Percentiles rank a stretch among this genome's conserved stretches.
Conservation (phyloP, 495 filamentous ascomycete genomes). For the Hypoxylon lenormandii region DNA sequence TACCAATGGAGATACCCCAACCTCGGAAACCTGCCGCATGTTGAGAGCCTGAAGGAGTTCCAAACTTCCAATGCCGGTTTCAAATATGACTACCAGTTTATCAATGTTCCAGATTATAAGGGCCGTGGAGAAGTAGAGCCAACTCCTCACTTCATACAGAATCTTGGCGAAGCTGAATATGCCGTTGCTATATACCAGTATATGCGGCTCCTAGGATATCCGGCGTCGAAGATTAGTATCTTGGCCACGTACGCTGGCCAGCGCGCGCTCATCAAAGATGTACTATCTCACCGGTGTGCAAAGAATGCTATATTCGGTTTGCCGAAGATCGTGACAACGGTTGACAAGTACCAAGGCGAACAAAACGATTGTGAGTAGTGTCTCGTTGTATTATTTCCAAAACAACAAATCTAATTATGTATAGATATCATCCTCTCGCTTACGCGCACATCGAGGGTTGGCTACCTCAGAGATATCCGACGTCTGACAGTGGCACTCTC, state of each 20-base stretch:
- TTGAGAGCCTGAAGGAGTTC: slow-evolving; percentile 76
- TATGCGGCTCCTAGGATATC: slow-evolving; percentile 96
- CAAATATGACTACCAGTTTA: slow-evolving; percentile 94
- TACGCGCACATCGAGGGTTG: slow-evolving; percentile 86
- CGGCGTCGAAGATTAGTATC: slow-evolving; percentile 89
- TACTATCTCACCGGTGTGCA: slow-evolving; percentile 84
- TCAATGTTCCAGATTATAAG: slow-evolving; percentile 95
- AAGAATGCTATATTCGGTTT: slow-evolving; percentile 88
- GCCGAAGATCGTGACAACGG: slow-evolving; percentile 89
- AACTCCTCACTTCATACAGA: slow-evolving; percentile 96
- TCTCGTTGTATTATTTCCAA: neutral
- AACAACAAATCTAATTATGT: slow-evolving; percentile 42
- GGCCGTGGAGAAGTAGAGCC: slow-evolving; percentile 88
- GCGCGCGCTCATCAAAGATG: slow-evolving; percentile 87
- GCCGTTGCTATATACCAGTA: slow-evolving; percentile 95
- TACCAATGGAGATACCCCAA: slow-evolving; percentile 93
- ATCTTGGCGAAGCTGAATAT: slow-evolving; percentile 96
- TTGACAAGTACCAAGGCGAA: slow-evolving; percentile 99
- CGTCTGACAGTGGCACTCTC: slow-evolving; percentile 97
- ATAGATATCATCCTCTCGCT: slow-evolving; percentile 92
- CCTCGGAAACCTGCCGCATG: slow-evolving; percentile 81
- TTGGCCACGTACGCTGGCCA: slow-evolving; percentile 97
- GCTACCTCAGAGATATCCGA: slow-evolving; percentile 92
- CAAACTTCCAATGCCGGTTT: slow-evolving; percentile 89
- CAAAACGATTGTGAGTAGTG: slow-evolving; percentile 91